Evolutionary conservation across 2,329 filamentous ascomycete species (phyloP), one percentile per base, ranked within the genome.

Genomic region (Fusarium marasasianum): DNA sequence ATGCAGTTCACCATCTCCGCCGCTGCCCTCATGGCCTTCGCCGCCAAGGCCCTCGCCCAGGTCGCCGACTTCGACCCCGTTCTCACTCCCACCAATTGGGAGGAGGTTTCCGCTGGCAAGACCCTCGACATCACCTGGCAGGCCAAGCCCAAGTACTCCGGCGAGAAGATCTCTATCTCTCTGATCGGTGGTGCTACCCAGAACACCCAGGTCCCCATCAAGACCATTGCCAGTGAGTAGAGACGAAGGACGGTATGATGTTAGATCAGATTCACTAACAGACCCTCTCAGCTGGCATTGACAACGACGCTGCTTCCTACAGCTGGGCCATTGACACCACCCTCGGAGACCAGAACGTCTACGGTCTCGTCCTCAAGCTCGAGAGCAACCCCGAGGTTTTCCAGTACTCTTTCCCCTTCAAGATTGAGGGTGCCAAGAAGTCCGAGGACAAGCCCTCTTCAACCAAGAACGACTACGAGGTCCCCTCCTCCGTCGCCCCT

Each of bases 361-460:
- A 91, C 82, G 90, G 90, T 74, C 83, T 92, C 79, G 83, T 85
- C 82, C 83, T 92, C 82, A 80, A 80, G 71, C 84, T 86, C 41
- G 85, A 88, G 75, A 82, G 80, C 72, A 79, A 90, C 82, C 61
- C 83, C 29, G 72, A 56, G 17, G 81, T 86, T 79, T 90, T 89
- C 86, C 89, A 92, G 86, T 91, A 87, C 86, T 90, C 88, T 64
- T 87, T 87, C 84, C 89, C 89, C 76, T 92, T 92, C 85, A 76
- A 83, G 78, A 89, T 90, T 78, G 78, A 79, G 63, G 82, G 79
- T 53, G 77, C 69, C 33, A 76, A 65, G 58, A 63, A 62, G 58
- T 76, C 64, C 55, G 64, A 65, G 57, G 58, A 71, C 38, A 57
- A 58, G 56, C 56, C 56, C 41, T 50, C 50, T 22, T 29, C 45